Evolutionary conservation across 2,329 filamentous ascomycete species (phyloP), one percentile per base, ranked within the genome.

Genomic region (Sordariomycetes sp.): DNA sequence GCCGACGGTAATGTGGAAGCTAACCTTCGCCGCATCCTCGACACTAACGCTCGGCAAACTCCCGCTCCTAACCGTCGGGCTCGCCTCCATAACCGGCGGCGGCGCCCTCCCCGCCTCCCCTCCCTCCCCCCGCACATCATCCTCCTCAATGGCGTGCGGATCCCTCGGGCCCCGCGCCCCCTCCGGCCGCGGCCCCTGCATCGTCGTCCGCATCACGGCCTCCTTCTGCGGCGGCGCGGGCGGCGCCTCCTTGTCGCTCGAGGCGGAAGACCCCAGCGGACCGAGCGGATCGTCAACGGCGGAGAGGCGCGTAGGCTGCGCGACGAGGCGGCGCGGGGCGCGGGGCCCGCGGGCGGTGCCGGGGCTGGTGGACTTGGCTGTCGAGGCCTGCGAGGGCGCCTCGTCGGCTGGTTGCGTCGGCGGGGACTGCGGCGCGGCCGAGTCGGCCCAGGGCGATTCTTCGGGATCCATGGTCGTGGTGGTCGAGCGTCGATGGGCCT

Each of bases 11-110:
- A 99, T 97, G 54, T 89, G 76, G 71, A 97, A 99, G 50, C 77
- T 87, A 5, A 94, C 94, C 72, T 96, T 95, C 34, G 92, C 86
- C 53, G 94, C 94, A 73, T 95, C 89, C 71, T 97, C 92, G 58
- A 97, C 76, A 69, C 87, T 95, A 62, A 96, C 82, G 67, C 91
- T 96, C 20, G 91, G 90, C 66, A 76, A 83, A 62, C 68, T 81
- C 66, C 72, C 78, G 68, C 70, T 76, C 64, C 74, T 72, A 35
- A 79, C 67, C 58, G 76, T 80, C 22, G 76, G 76, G 61, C 75
- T 73, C 7, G 82, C 76, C 45, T 78, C 76, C 61, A 82, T 79
- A 10, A 86, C 81, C 2, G 82, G 82, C 36, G 82, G 82, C 54
- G 87, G 89, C 59, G 80, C 78, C 61, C 89, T 77, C 42, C 86